A percentile compares a stretch with the other conserved stretches of the same genome.
phyloP scores from a whole-genome alignment of 148 eudicot genomes.

The Vaccinium myrtillus region DNA sequence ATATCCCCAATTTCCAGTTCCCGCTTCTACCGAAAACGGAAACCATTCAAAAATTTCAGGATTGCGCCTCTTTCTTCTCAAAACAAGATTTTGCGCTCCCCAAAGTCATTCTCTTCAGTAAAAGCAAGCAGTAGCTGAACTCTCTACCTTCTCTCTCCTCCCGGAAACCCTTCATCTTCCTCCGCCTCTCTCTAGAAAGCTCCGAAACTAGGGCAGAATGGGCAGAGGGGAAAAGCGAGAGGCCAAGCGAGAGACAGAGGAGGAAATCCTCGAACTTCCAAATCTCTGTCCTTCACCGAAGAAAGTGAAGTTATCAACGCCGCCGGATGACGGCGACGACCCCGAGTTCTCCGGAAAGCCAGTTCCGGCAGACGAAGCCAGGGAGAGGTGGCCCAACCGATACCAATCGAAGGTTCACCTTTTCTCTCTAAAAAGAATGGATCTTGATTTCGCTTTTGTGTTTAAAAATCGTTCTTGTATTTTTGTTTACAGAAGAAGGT shows the following conservation, averaged over 20 bases:
- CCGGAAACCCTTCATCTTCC: background rate
- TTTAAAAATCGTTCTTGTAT: background rate
- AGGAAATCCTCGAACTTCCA: background rate
- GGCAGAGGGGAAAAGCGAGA: background rate
- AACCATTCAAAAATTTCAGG: too few relatives aligned
- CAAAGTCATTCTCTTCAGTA: too few relatives aligned
- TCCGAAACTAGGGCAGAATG: background rate
- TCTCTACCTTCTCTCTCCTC: background rate
- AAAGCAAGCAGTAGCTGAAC: background rate
- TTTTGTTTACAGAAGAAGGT: conserved; percentile 17
- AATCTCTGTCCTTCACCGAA: background rate
- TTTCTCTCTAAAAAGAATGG: background rate
- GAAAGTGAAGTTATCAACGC: conserved; percentile 14
- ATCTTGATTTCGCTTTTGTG: too few relatives aligned
- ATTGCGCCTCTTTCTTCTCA: too few relatives aligned
- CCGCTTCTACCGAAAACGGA: too few relatives aligned
- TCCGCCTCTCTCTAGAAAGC: background rate
- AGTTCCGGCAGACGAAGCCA: conserved; percentile 23
- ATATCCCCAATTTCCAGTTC: too few relatives aligned
- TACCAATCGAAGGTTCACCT: conserved; percentile 22
- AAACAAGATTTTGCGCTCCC: too few relatives aligned
- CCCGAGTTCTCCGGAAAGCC: conserved; percentile 23
- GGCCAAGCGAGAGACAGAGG: background rate
- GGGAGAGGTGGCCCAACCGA: conserved; percentile 28
- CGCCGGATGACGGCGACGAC: conserved; percentile 4